Percentiles rank a stretch among this genome's conserved stretches.
Evolutionary conservation across 2,329 filamentous ascomycete species (phyloP).

Genomic region (Akanthomyces lecanii): DNA sequence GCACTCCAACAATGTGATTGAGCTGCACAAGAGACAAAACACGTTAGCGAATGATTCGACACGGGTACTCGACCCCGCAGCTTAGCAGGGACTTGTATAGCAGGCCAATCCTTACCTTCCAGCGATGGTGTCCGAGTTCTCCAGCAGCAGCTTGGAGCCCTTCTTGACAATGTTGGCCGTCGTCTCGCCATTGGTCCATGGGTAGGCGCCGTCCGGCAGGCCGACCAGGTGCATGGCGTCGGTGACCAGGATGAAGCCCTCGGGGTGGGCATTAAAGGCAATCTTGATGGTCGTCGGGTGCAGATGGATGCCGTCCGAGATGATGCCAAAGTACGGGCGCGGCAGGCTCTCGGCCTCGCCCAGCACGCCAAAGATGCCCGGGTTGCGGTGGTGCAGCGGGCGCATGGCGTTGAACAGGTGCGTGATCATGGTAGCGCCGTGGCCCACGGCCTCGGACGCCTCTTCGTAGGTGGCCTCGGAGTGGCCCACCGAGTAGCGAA

Average conservation of each 20-base stretch:
- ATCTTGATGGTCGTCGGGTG: conserved; percentile 87
- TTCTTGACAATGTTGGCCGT: conserved; percentile 62
- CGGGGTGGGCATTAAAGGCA: conserved; percentile 79
- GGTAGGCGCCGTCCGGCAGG: conserved; percentile 76
- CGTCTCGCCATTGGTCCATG: conserved; percentile 72
- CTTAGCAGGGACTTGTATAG: background rate
- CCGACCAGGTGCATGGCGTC: conserved; percentile 89
- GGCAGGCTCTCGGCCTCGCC: conserved; percentile 57
- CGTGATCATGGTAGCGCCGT: conserved; percentile 83
- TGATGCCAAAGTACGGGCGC: conserved; percentile 81
- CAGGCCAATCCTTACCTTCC: conserved; percentile 52
- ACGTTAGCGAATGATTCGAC: background rate
- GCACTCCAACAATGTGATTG: conserved; percentile 73
- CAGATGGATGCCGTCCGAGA: conserved; percentile 85
- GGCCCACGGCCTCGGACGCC: conserved; percentile 64
- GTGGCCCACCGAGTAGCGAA: conserved; percentile 79
- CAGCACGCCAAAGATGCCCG: conserved; percentile 82
- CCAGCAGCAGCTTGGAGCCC: conserved; percentile 67
- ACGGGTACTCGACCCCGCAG: background rate
- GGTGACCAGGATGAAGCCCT: conserved; percentile 83
- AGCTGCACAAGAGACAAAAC: conserved; percentile 37
- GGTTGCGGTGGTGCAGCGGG: conserved; percentile 84
- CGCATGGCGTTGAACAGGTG: conserved; percentile 94
- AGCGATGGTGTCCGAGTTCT: conserved; percentile 75
- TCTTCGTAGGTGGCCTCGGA: conserved; percentile 84